Evolutionary conservation across 441 rosid species (phyloP).

Genomic region (Gossypium schwendimanii): DNA sequence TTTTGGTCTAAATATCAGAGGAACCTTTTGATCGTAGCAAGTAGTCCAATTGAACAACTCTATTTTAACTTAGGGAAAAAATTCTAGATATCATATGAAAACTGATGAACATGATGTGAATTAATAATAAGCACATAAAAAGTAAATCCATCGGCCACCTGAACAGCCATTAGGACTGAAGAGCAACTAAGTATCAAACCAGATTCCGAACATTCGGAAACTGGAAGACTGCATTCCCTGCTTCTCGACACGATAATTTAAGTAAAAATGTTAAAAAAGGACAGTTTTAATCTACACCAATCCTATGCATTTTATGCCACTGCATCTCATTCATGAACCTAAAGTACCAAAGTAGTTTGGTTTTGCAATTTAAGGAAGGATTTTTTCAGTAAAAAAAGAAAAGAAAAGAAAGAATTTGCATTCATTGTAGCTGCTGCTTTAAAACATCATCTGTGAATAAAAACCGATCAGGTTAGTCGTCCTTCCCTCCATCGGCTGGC

Average conservation of each 20-base stretch:
- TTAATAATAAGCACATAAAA: not conserved
- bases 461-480: not conserved
- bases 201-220: not conserved
- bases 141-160: not conserved
- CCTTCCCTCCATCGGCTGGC: constrained; percentile 4
- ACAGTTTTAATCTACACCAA: not conserved
- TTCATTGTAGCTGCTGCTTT: constrained; percentile 16
- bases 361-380: not conserved
- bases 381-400: not conserved
- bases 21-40: not conserved
- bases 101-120: not conserved
- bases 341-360: not conserved
- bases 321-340: constrained; percentile 4
- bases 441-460: constrained; percentile 14
- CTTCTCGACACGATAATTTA: not conserved
- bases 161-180: not conserved
- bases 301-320: constrained; percentile 4
- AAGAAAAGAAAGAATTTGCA: not conserved
- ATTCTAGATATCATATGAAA: not conserved
- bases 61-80: not conserved
- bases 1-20: too few relatives aligned
- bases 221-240: not conserved
- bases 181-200: not conserved
- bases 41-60: not conserved
- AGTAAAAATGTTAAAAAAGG: not conserved